A percentile compares a stretch with the other conserved stretches of the same genome.
These are phyloP conservation scores for Echinochloa phyllopogon DNA, from an alignment of 176 grass and related monocot species.

Conservation along the genomic window DNA sequence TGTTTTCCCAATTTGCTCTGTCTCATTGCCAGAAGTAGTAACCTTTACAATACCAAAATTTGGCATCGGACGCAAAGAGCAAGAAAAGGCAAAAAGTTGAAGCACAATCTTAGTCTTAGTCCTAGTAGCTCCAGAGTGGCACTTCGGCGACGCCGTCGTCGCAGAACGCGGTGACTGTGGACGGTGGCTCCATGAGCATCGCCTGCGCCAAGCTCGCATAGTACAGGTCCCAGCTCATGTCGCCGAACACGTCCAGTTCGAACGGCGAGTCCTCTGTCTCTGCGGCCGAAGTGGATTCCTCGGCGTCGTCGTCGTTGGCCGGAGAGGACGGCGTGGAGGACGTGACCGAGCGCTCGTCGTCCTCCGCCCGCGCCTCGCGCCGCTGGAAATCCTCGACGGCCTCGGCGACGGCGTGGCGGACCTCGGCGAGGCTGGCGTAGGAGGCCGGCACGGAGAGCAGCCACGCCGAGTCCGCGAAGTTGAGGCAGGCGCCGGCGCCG, in stretches of 20 bases:
- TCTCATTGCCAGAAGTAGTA: constrained; percentile 15
- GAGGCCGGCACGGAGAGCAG: constrained; percentile 39
- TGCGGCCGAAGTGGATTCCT: not conserved
- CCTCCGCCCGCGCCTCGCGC: not conserved
- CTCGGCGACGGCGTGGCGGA: constrained; percentile 58
- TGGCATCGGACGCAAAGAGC: not conserved
- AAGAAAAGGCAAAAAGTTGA: not conserved
- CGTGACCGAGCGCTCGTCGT: not conserved
- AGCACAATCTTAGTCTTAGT: not conserved
- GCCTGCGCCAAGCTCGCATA: constrained; percentile 73
- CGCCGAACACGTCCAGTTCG: constrained; percentile 40
- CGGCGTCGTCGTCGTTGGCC: not conserved
- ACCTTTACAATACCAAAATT: not conserved
- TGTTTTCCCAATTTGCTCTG: constrained; percentile 16
- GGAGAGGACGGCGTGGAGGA: not conserved
- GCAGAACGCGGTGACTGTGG: not conserved
- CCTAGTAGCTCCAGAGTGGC: constrained; percentile 56
- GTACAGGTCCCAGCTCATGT: constrained; percentile 69
- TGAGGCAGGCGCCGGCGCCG: constrained; percentile 50
- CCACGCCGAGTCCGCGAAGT: constrained; percentile 71
- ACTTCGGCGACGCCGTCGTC: constrained; percentile 16
- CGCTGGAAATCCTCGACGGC: constrained; percentile 50
- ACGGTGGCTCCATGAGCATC: constrained; percentile 55
- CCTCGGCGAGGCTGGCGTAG: constrained; percentile 48
- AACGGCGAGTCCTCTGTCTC: constrained; percentile 2